Evolutionary conservation across 768 basidiomycete species (phyloP), one percentile per base, ranked within the genome.

Genomic region (Leccinum longicurvipes): DNA sequence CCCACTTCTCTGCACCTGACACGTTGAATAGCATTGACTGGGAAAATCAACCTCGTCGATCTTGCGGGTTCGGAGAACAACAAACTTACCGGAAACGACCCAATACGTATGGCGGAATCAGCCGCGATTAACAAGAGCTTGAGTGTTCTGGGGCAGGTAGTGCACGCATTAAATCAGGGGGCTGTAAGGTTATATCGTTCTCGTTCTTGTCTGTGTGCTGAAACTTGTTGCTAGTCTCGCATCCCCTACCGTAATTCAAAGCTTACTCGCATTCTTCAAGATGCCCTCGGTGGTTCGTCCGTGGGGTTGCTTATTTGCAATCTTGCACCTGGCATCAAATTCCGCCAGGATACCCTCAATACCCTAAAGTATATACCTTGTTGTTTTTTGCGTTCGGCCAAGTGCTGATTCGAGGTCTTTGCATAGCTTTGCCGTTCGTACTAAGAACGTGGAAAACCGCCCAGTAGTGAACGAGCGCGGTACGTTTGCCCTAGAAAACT

Each of bases 11-110:
- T 15, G 0, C 12, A 24, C 4, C 45, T 54, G 21, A 56, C 31
- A 9, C n/a, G 14, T 32, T 24, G 19, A 50, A 23, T 58, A 91
- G 90, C 80, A 42, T 67, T 86, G 48, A 80, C 77, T 2, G 91
- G 91, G 10, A 91, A 88, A 68, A 86, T 93, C 53, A 91, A 91
- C 60, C 80, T 94, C 9, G 90, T 93, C 11, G 93, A 95, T 72
- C 79, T 95, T 25, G 93, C 93, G 17, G 93, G 93, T 25, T 92
- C 89, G 0, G 93, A 95, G 73, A 93, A 93, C 65, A 94, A 93
- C 70, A 94, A 91, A 78, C 77, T 89, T 25, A 93, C 93, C 4
- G 92, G 93, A 5, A 94, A 93, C 61, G 89, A 94, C 66, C 76
- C 84, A 1, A 84, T 82, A n/a, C 84, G 93, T 2, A 92, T 94